Conservation (phyloP, 1,284 basidiomycete species). For the Cerrena zonata region DNA sequence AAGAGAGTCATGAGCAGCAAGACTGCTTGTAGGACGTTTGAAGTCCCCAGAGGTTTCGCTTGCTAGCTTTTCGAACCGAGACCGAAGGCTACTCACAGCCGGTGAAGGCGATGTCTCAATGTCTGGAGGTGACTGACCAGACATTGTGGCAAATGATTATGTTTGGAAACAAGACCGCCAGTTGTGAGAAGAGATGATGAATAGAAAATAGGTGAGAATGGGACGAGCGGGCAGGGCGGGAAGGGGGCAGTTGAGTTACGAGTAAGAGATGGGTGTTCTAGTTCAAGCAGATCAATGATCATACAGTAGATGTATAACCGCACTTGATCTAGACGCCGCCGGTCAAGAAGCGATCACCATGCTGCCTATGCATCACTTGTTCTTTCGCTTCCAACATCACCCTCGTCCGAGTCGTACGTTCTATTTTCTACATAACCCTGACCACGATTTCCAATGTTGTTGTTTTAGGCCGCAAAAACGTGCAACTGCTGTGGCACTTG, state of each 20-base stretch:
- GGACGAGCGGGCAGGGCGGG: neutral
- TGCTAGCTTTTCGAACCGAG: slow-evolving; percentile 60
- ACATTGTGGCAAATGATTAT: slow-evolving; percentile 6
- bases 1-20: slow-evolving; percentile 4
- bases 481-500: too few relatives aligned
- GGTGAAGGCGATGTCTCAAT: slow-evolving; percentile 46
- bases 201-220: neutral
- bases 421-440: neutral
- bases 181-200: neutral
- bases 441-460: neutral
- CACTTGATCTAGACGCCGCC: too few relatives aligned
- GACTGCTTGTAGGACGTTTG: slow-evolving; percentile 15
- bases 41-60: slow-evolving; percentile 19
- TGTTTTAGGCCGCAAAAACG: neutral
- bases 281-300: neutral
- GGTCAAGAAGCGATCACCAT: too few relatives aligned
- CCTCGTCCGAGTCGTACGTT: neutral
- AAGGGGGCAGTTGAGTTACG: too few relatives aligned
- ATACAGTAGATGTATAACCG: too few relatives aligned
- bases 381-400: too few relatives aligned
- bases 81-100: slow-evolving; percentile 62
- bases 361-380: too few relatives aligned
- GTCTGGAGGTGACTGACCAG: slow-evolving; percentile 13
- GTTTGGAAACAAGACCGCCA: neutral
- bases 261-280: neutral